Base-by-base conservation (phyloP, 1,284 basidiomycete genomes). In the Tremellales sp. region DNA sequence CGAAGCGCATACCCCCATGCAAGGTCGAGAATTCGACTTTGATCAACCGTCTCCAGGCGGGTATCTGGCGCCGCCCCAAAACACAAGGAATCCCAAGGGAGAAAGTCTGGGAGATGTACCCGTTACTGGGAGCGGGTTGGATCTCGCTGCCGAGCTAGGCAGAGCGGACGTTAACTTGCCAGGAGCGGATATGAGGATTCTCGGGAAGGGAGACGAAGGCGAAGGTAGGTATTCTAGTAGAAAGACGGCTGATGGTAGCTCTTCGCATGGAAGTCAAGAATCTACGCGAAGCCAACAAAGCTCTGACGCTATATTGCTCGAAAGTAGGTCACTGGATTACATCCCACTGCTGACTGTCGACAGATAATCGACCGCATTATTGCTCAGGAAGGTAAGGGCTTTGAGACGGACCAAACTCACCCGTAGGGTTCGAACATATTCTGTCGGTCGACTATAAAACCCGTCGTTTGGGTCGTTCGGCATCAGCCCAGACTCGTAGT, bases 211-310 rank as follows among this genome's bases (percentile, higher is more conserved):
- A 7, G 64, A 68, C 32, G 58, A 65, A 32, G 55, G 56, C 5
- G 58, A 62, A 40, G 63, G 64, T 61, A 22, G 37, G 49, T 18
- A 4, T 27, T 24, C 12, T 22, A 14, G 12, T 44, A 28, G 7
- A 24, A 16, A 26, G 12, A 26, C 28, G 27, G 42, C 44, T 45
- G 37, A 42, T 21, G 6, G 1, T 33, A 73, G 79, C 81, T 8
- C 75, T 90, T 37, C 78, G 82, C 36, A 79, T 74, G 18, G 92
- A 95, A 71, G 83, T 94, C 63, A 92, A 92, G 72, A 83, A 81
- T 33, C 80, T 95, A 66, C 87, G 86, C 67, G 93, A 97, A 68
- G 88, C 89, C 38, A 95, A 95, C 78, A 93, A 93, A 69, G 91
- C 90, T 0, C 76, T 97, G 10, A 88, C 87, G 14, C 75, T 97